phyloP scores from a whole-genome alignment of 1,139 yeast species.

The Yamadazyma taylorii region DNA sequence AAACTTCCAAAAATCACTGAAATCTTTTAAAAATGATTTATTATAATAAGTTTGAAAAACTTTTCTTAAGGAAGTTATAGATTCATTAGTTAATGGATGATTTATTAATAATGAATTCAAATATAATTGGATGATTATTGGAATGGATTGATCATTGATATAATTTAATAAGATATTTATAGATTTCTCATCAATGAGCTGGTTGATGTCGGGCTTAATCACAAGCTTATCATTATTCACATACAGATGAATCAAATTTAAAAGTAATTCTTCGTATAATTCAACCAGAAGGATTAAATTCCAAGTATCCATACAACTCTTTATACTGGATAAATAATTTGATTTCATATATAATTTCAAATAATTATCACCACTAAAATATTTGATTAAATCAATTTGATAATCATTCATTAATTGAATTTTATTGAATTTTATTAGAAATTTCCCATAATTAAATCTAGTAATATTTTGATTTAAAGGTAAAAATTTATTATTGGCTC shows the following conservation, averaged over 20 bases:
- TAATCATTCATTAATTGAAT: slow-evolving; percentile 27
- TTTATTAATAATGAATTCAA: slow-evolving; percentile 11
- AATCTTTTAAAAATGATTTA: slow-evolving; percentile 34
- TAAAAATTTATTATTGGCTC: slow-evolving; percentile 45
- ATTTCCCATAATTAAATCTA: slow-evolving; percentile 43
- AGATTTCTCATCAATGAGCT: slow-evolving; percentile 9
- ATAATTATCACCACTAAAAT: slow-evolving; percentile 24
- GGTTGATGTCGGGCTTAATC: slow-evolving; percentile 4
- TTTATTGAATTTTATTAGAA: slow-evolving; percentile 23
- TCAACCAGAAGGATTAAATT: not conserved
- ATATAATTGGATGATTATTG: slow-evolving; percentile 24
- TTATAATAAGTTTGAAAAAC: slow-evolving; percentile 44
- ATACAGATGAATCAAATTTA: slow-evolving; percentile 3
- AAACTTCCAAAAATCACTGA: slow-evolving; percentile 55
- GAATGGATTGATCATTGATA: slow-evolving; percentile 34
- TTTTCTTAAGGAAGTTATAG: slow-evolving; percentile 4
- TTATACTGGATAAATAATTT: slow-evolving; percentile 24
- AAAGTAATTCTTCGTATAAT: not conserved
- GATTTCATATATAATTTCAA: slow-evolving; percentile 20
- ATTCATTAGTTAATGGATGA: not conserved
- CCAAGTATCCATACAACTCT: slow-evolving; percentile 24
- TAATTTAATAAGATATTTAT: slow-evolving; percentile 13
- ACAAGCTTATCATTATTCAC: slow-evolving; percentile 2
- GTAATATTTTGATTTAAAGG: slow-evolving; percentile 41
- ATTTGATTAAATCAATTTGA: slow-evolving; percentile 27